A percentile compares a stretch with the other conserved stretches of the same genome.
phyloP scores from a whole-genome alignment of 148 eudicot genomes.

The Mesembryanthemum crystallinum region DNA sequence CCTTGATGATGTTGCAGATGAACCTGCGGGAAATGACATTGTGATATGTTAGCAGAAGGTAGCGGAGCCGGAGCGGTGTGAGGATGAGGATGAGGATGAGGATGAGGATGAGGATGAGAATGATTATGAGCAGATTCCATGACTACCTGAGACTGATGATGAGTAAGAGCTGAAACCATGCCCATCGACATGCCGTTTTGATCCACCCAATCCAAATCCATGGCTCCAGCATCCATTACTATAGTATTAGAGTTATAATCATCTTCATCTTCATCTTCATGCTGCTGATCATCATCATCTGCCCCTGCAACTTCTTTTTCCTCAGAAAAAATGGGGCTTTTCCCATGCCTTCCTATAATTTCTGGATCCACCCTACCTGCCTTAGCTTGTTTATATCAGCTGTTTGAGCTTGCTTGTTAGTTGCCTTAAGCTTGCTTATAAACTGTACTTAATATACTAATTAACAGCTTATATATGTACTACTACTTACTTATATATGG shows the following conservation, averaged over 20 bases:
- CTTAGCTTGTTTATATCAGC: no score
- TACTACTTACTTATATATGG: no score
- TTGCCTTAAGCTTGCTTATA: no score
- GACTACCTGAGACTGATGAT: background rate
- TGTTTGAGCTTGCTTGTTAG: no score
- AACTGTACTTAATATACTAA: no score
- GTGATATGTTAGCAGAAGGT: background rate
- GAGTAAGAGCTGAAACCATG: conserved; percentile 17
- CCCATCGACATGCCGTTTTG: no score
- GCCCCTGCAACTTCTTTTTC: conserved; percentile 5
- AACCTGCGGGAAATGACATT: background rate
- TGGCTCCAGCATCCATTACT: no score
- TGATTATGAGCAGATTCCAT: background rate
- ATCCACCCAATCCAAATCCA: no score
- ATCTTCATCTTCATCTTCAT: background rate
- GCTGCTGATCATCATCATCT: background rate
- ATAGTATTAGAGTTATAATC: no score
- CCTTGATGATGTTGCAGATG: background rate
- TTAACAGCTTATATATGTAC: no score
- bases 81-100: background rate
- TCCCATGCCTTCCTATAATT: conserved; percentile 16
- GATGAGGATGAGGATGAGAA: background rate
- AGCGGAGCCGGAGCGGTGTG: no score
- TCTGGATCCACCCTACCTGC: conserved; percentile 17
- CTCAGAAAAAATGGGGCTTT: conserved; percentile 5